Evolutionary conservation across 1,139 yeast genomes (phyloP).

Genomic region (Chernovozyma aurita): DNA sequence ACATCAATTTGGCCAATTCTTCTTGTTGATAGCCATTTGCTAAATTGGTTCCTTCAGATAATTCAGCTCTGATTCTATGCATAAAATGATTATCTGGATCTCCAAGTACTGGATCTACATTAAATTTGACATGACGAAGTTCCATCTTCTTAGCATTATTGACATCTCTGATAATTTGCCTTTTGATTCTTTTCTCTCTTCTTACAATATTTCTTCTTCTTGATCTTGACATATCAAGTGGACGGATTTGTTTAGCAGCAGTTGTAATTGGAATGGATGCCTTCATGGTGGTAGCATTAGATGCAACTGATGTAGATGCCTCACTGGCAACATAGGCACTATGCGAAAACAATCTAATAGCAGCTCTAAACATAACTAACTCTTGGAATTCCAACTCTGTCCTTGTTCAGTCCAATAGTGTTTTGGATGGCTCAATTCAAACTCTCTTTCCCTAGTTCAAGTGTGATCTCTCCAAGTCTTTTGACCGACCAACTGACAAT

Average conservation of each 20-base stretch:
- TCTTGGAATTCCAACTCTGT: not conserved
- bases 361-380: slow-evolving; percentile 7
- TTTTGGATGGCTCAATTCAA: too few relatives aligned
- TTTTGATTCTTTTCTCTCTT: slow-evolving; percentile 39
- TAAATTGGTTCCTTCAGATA: slow-evolving; percentile 56
- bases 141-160: slow-evolving; percentile 42
- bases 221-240: slow-evolving; percentile 18
- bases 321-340: slow-evolving; percentile 1
- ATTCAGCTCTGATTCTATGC: slow-evolving; percentile 59
- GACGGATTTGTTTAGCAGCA: slow-evolving; percentile 12
- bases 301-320: slow-evolving; percentile 1
- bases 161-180: slow-evolving; percentile 42
- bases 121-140: slow-evolving; percentile 27
- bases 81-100: slow-evolving; percentile 63
- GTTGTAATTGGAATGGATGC: slow-evolving; percentile 10
- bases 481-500: too few relatives aligned
- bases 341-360: slow-evolving; percentile 4
- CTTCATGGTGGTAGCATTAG: too few relatives aligned
- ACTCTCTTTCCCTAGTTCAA: too few relatives aligned
- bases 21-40: slow-evolving; percentile 55
- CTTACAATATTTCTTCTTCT: slow-evolving; percentile 34
- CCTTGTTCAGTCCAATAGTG: too few relatives aligned
- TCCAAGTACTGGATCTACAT: slow-evolving; percentile 78
- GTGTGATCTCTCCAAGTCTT: too few relatives aligned
- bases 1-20: slow-evolving; percentile 72